Evolutionary conservation across 2,329 filamentous ascomycete genomes (phyloP), one percentile per base, ranked within the genome.

Genomic region (Colletotrichum gigasporum): DNA sequence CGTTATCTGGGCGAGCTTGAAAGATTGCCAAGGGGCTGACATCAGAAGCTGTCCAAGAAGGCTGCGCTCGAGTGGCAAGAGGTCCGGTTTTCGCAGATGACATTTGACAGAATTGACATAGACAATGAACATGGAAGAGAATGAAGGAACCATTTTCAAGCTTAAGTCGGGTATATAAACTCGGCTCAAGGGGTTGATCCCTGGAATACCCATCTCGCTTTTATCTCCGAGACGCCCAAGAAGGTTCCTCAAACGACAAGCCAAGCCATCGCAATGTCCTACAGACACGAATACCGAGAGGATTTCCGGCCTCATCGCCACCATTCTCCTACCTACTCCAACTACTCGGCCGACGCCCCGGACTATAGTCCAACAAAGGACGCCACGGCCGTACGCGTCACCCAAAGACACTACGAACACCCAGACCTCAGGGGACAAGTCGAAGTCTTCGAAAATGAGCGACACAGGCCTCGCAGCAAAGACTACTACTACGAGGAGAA

Each of bases 401-500:
- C 56, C 2, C 39, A 37, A 10, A 14, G 34, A 14, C 26, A 39
- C 2, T 35, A 44, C 3, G 22, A 61, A 3, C 11, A 30, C 3
- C 55, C 39, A 4, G 61, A 54, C 11, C 39, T 41, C n/a, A 61
- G 56, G 18, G 42, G 22, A 4, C 48, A 37, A 8, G 14, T 48
- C 2, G 48, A 54, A 28, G 20, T 28, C 5, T 61, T 54, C 4
- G 56, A 61, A 3, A 41, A 6, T 5, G 34, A 37, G 2, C 16
- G 28, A 30, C 8, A 54, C 16, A 35, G 34, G 4, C 56, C 56
- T 1, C n/a, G 16, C 2, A 12, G 28, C 2, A 39, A 20, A 12
- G 39, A 60, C 2, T 48, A 60, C 2, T 48, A 53, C 26, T 37
- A 64, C 18, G 42, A 54, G n/a, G 48, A 42, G 10, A 61, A 11